Evolutionary conservation across 495 filamentous ascomycete species (phyloP).

Genomic region (Neurospora hispaniola): DNA sequence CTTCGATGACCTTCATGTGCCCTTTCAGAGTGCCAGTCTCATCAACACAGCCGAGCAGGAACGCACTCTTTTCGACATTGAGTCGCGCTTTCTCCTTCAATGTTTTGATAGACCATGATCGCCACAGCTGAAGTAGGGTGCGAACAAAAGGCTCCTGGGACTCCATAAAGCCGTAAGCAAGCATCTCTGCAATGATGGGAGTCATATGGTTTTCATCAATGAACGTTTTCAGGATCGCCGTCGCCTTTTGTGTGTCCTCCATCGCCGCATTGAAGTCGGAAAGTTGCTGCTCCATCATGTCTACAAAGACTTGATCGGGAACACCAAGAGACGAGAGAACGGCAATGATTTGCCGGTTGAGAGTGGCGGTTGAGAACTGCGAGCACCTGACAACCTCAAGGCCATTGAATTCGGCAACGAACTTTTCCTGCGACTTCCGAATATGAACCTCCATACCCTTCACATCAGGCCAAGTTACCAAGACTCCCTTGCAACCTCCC

Average conservation of each 20-base stretch:
- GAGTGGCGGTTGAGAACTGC: constrained; percentile 56
- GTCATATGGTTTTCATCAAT: constrained; percentile 85
- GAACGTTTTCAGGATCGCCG: constrained; percentile 54
- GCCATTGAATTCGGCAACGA: constrained; percentile 54
- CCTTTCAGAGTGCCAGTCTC: constrained; percentile 71
- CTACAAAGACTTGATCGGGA: constrained; percentile 51
- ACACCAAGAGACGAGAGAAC: constrained; percentile 74
- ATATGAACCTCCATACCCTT: constrained; percentile 56
- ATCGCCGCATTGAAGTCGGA: constrained; percentile 55
- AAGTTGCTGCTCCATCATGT: constrained; percentile 56
- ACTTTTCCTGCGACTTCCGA: constrained; percentile 80
- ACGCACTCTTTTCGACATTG: constrained; percentile 69
- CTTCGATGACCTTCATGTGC: constrained; percentile 27
- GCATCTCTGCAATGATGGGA: constrained; percentile 58
- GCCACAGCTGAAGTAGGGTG: constrained; percentile 65
- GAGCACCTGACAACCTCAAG: constrained; percentile 82
- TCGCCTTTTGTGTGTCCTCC: constrained; percentile 49
- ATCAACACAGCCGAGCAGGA: constrained; percentile 80
- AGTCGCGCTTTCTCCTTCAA: constrained; percentile 93
- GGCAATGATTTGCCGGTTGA: constrained; percentile 85
- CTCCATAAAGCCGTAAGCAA: constrained; percentile 70
- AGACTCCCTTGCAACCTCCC: constrained; percentile 83
- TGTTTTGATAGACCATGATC: constrained; percentile 69
- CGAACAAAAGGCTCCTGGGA: constrained; percentile 66
- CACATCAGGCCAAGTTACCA: constrained; percentile 57